phyloP scores from a whole-genome alignment of 257 asterid genomes.

The Gynochthodes officinalis region DNA sequence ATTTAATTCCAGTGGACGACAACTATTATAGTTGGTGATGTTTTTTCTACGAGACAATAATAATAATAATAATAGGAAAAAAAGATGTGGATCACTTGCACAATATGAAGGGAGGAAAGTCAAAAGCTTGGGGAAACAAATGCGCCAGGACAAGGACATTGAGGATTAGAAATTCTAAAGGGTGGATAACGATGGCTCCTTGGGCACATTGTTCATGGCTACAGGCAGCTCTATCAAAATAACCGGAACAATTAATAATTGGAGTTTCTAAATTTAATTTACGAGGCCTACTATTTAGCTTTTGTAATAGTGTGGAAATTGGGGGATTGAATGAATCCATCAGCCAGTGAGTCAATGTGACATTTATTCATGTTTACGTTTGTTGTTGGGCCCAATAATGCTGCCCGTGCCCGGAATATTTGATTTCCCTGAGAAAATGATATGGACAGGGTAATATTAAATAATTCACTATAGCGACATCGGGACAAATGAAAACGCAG shows the following conservation, averaged over 20 bases:
- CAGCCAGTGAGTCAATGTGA: no score
- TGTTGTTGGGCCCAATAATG: not conserved
- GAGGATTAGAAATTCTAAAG: slow-evolving; percentile 1
- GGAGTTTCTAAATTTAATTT: no score
- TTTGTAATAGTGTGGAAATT: no score
- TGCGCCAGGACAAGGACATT: slow-evolving; percentile 19
- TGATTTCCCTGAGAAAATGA: not conserved
- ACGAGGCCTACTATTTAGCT: no score
- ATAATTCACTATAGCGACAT: not conserved
- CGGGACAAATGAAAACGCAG: not conserved
- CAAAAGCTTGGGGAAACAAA: not conserved
- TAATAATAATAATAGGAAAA: not conserved
- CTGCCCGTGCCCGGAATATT: not conserved
- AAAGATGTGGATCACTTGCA: slow-evolving; percentile 6
- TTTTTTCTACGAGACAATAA: not conserved
- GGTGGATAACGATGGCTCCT: slow-evolving; percentile 2
- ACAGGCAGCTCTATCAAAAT: no score
- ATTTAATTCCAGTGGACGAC: no score
- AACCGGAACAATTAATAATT: no score
- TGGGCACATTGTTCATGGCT: not conserved
- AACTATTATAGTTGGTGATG: no score
- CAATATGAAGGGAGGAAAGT: not conserved
- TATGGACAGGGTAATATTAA: not conserved
- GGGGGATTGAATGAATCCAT: no score
- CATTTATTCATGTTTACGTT: no score